Evolutionary conservation across 1,284 basidiomycete species (phyloP).

Genomic region (Clitocybe nebularis): DNA sequence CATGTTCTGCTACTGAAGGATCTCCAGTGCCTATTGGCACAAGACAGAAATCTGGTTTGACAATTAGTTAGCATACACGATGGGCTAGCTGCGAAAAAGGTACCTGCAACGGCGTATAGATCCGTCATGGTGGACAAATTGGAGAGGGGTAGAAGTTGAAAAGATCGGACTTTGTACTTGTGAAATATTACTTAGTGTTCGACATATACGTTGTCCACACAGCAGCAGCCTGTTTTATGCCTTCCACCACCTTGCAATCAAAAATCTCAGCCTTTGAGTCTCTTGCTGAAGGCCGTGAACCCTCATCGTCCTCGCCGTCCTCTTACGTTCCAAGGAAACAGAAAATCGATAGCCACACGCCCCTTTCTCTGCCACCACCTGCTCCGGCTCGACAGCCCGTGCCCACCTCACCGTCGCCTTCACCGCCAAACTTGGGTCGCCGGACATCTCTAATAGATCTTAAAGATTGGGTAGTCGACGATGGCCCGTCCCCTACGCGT

Average conservation of each 20-base stretch:
- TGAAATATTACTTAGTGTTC: slow-evolving; percentile 3
- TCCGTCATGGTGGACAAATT: slow-evolving; percentile 39
- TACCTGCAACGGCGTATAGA: slow-evolving; percentile 66
- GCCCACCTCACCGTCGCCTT: slow-evolving; percentile 45
- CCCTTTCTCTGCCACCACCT: slow-evolving; percentile 43
- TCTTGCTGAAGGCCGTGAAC: slow-evolving; percentile 19
- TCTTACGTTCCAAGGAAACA: slow-evolving; percentile 12
- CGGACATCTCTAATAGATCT: slow-evolving; percentile 68
- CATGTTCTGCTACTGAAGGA: slow-evolving; percentile 70
- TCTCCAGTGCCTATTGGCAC: slow-evolving; percentile 75
- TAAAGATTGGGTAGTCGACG: slow-evolving; percentile 71
- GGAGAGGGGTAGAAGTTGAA: slow-evolving; percentile 7
- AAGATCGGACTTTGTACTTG: slow-evolving; percentile 16
- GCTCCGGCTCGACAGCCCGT: slow-evolving; percentile 28
- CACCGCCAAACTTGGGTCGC: slow-evolving; percentile 47
- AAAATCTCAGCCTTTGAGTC: slow-evolving; percentile 57
- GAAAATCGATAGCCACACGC: slow-evolving; percentile 24
- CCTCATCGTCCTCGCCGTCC: slow-evolving; percentile 14
- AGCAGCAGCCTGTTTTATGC: slow-evolving; percentile 31
- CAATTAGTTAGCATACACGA: no score
- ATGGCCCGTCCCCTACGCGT: slow-evolving; percentile 38
- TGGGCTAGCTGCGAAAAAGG: no score
- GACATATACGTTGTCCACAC: slow-evolving; percentile 1
- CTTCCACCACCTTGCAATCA: slow-evolving; percentile 51
- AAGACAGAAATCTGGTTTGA: slow-evolving; percentile 70